Conservation (phyloP, 1,284 basidiomycete species). For the Pholiota adiposa region DNA sequence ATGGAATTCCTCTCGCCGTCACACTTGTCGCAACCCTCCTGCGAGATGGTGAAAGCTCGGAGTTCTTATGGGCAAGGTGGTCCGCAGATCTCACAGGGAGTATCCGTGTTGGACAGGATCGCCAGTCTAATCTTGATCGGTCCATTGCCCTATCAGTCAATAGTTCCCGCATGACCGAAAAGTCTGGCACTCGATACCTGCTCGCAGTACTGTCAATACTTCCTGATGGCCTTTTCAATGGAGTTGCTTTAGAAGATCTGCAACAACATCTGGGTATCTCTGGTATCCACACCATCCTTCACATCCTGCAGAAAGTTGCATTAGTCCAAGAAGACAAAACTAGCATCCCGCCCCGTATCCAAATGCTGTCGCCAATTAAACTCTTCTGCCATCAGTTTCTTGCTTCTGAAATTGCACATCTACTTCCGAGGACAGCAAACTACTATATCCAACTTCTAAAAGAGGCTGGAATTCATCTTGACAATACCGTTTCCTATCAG, state of each 20-base stretch:
- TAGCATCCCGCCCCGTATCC: neutral
- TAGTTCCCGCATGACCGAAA: neutral
- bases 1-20: neutral
- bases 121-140: neutral
- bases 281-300: neutral
- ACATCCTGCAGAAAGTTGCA: neutral
- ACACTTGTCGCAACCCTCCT: neutral
- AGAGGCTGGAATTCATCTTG: neutral
- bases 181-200: neutral
- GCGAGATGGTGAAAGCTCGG: neutral
- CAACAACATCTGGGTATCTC: neutral
- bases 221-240: neutral
- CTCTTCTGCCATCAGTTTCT: neutral
- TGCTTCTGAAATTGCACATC: neutral
- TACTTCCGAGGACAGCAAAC: too few species aligned
- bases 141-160: slow-evolving; percentile 2
- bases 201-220: neutral
- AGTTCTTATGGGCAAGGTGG: slow-evolving; percentile 1
- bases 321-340: neutral
- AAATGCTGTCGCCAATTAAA: slow-evolving; percentile 1
- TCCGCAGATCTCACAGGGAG: neutral
- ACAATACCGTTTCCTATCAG: neutral
- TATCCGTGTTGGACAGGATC: neutral
- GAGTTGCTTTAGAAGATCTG: neutral
- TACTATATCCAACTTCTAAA: neutral